Percentiles rank a stretch among this genome's conserved stretches.
These are phyloP conservation scores for Populus tremula DNA, from an alignment of 345 rosid genomes.

Conservation along the genomic window DNA sequence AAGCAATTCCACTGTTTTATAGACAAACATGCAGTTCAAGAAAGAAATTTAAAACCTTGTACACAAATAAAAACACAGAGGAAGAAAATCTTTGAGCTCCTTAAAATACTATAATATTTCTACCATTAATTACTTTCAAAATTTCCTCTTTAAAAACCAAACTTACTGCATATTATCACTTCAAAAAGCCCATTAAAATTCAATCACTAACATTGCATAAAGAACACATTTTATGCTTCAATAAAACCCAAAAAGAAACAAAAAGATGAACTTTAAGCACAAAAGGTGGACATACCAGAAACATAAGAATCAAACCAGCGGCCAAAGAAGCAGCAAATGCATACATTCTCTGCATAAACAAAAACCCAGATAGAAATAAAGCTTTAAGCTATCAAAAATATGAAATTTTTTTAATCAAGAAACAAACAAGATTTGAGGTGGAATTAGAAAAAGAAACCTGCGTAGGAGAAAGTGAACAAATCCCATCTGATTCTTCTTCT, in stretches of 20 bases:
- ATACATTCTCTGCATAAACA: conserved; percentile 59
- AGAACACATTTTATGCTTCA: not conserved
- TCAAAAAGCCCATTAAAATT: not conserved
- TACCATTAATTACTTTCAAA: not conserved
- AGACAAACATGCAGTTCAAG: not conserved
- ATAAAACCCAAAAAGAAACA: not conserved
- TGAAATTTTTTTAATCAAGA: not conserved
- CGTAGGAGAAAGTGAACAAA: conserved; percentile 63
- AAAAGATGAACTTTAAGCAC: not conserved
- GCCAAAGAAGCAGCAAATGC: conserved; percentile 64
- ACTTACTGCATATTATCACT: not conserved
- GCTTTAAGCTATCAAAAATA: not conserved
- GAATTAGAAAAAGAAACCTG: conserved; percentile 47
- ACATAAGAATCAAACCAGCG: conserved; percentile 66
- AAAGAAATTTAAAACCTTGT: not conserved
- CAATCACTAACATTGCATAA: not conserved
- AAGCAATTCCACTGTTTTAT: not conserved
- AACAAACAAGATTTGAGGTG: not conserved
- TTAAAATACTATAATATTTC: not conserved
- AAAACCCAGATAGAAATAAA: conserved; percentile 14
- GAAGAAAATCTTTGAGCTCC: not conserved
- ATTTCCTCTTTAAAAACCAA: not conserved
- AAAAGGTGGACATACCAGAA: conserved; percentile 49
- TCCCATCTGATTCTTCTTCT: conserved; percentile 65
- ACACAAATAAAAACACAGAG: not conserved